Conservation (phyloP, 208 protist species). For the Acanthamoeba sp. region DNA sequence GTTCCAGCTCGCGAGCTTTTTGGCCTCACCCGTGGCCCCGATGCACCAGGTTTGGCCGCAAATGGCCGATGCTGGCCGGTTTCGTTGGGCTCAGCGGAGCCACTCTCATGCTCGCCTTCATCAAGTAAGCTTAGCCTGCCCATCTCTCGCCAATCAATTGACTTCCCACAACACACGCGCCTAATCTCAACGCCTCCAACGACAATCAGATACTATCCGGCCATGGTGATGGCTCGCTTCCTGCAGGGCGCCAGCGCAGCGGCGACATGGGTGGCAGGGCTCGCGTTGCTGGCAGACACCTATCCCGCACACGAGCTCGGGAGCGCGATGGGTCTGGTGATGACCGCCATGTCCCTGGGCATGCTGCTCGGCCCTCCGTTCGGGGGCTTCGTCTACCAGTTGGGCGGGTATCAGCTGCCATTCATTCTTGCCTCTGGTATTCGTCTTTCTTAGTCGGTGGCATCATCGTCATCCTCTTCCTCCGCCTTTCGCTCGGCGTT, state of each 20-base stretch:
- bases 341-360: background rate
- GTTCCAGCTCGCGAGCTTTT: background rate
- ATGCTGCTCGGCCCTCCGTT: background rate
- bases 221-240: background rate
- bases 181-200: too few relatives aligned
- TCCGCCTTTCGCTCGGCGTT: too few relatives aligned
- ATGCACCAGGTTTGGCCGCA: background rate
- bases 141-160: background rate
- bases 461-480: too few relatives aligned
- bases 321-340: background rate
- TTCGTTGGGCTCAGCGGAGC: background rate
- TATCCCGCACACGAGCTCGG: background rate
- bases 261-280: background rate
- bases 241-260: background rate
- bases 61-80: background rate
- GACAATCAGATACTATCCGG: background rate
- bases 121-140: too few relatives aligned
- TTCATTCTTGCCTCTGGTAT: background rate
- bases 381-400: background rate
- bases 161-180: too few relatives aligned
- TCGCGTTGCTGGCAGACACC: background rate
- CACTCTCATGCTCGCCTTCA: background rate
- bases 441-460: too few relatives aligned
- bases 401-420: background rate
- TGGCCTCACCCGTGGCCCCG: background rate